Conservation (phyloP, 306 rosid species). For the Neltuma alba region DNA sequence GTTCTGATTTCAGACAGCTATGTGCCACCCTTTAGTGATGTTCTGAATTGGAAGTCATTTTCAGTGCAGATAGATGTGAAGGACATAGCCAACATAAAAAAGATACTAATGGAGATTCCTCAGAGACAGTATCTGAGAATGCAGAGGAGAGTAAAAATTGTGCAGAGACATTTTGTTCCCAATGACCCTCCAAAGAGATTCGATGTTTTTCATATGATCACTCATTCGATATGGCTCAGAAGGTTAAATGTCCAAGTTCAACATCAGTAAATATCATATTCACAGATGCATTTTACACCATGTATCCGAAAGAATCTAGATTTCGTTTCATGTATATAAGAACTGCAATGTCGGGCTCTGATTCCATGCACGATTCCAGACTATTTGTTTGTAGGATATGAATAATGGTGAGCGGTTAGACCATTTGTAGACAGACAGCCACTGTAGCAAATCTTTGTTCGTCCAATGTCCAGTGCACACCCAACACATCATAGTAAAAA, state of each 20-base stretch:
- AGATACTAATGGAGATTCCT: slow-evolving; percentile 55
- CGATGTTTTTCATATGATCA: slow-evolving; percentile 58
- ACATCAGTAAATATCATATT: neutral
- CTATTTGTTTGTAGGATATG: too few species aligned
- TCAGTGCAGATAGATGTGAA: slow-evolving; percentile 48
- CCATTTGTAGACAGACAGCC: too few species aligned
- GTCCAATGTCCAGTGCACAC: too few species aligned
- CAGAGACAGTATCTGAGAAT: slow-evolving; percentile 44
- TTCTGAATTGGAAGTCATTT: slow-evolving; percentile 56
- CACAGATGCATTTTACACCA: too few species aligned
- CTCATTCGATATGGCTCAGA: slow-evolving; percentile 67
- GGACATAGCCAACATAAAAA: slow-evolving; percentile 55
- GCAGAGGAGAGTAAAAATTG: slow-evolving; percentile 48
- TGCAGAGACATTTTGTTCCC: slow-evolving; percentile 63
- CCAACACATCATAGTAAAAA: too few species aligned
- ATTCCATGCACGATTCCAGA: too few species aligned
- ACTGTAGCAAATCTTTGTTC: too few species aligned
- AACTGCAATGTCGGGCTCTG: too few species aligned
- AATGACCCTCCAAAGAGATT: slow-evolving; percentile 56
- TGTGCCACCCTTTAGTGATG: slow-evolving; percentile 62
- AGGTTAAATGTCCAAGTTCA: slow-evolving; percentile 52
- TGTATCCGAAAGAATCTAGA: too few species aligned
- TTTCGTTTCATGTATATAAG: too few species aligned
- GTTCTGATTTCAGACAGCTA: slow-evolving; percentile 61
- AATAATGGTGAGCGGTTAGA: too few species aligned